Base-by-base conservation (phyloP, 2,329 filamentous ascomycete genomes). In the Diaporthe citriasiana region DNA sequence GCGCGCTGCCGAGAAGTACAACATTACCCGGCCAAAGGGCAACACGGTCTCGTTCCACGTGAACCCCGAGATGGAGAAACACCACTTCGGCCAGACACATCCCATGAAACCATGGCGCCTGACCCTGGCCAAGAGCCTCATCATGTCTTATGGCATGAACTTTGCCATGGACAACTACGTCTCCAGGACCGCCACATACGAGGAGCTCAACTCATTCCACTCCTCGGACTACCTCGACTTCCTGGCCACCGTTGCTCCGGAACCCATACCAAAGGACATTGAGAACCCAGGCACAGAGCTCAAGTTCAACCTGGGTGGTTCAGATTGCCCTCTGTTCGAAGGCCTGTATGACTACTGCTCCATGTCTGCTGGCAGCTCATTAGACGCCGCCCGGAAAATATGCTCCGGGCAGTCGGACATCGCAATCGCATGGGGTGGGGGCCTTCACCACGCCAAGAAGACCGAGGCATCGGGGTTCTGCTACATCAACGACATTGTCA, bases 71-170 rank as follows among this genome's bases (percentile, higher is more conserved):
- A 97, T 98, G 82, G 97, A 99, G 85, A 93, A 94, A 81, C 96
- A 98, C 84, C 97, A 99, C 83, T 99, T 99, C 82, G 97, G 97
- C 77, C 93, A 94, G 84, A 95, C 94, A 13, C 97, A 99, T 86
- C 97, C 97, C 27, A 99, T 99, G 97, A 99, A 99, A 83, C 97
- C 97, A 74, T 98, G 97, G 96, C 94, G 97, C 47, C 87, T 99
- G 77, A 98, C 95, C 22, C 89, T 99, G 72, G 97, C 97, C 73
- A 98, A 99, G 83, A 95, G 97, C 79, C 90, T 99, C 60, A 95
- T 99, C 76, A 93, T 97, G 81, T 93, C 95, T 1, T 98, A 98
- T 82, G 97, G 97, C 77, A 94, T 99, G 89, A 95, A 97, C 79
- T 94, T 96, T 80, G 95, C 95, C 76, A 98, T 99, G 97, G 95